Evolutionary conservation across 2,329 filamentous ascomycete genomes (phyloP), one percentile per base, ranked within the genome.

Genomic region (Microsporum ferrugineum): DNA sequence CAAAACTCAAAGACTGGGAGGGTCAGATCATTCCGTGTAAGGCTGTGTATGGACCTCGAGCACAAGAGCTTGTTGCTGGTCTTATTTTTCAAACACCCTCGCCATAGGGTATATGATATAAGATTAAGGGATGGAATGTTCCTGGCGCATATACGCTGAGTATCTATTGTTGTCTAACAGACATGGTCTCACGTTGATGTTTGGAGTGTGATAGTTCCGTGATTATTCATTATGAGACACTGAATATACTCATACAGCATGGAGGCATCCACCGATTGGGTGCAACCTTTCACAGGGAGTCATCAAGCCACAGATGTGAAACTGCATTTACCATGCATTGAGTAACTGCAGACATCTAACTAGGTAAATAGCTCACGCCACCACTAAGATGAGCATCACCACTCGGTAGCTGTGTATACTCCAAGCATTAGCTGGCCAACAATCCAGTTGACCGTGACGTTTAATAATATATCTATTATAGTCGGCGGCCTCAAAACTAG

Each of bases 11-110:
- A 3, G 56, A 60, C 23, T 71, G 69, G 67, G 61, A 64, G 10
- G 71, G 70, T 6, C 76, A 77, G 61, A 65, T 77, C 43, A 65
- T 78, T 29, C 76, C 76, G 7, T 78, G 75, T 65, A 70, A 67
- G 62, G 71, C 71, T 43, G 68, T 78, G 39, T 78, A 75, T 73
- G 75, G 74, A 3, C 60, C 63, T 17, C 62, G 69, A 51, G 75
- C 73, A 27, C 65, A 63, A 55, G 64, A 63, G 60, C 64, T 78
- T 60, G 67, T 66, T 43, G 76, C 73, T 12, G 75, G 68, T 10
- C 63, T 76, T 39, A 66, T 75, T 58, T 45, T 77, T 49, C 71
- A 74, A 68, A 65, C 67, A 64, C 10, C 7, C 2, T 7, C 43
- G 23, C 43, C 43, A 47, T 47, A 12, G 17, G 45, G 27, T 51